Conservation (phyloP, 2,329 filamentous ascomycete genomes). For the Mycosphaerella arachidis region DNA sequence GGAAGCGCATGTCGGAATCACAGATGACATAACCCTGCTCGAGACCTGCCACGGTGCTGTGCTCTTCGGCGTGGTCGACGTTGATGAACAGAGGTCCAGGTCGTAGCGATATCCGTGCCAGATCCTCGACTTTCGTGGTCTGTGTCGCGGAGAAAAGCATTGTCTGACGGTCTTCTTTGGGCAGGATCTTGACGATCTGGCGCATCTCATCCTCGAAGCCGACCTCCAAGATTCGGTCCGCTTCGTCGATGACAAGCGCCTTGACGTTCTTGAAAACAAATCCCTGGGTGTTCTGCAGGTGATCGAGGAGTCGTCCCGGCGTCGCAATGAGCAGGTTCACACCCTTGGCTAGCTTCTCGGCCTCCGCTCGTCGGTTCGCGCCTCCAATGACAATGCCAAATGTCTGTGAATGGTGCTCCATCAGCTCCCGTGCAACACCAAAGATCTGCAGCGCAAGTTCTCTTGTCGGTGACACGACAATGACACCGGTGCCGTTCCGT, state of each 20-base stretch:
- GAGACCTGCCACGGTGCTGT: conserved; percentile 85
- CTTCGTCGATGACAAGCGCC: conserved; percentile 91
- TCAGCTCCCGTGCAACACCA: conserved; percentile 85
- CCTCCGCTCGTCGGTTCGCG: conserved; percentile 84
- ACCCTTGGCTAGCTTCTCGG: conserved; percentile 88
- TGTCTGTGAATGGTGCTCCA: conserved; percentile 89
- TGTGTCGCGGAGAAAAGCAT: conserved; percentile 99
- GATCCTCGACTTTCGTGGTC: conserved; percentile 96
- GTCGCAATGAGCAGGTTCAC: conserved; percentile 94
- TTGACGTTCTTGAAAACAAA: conserved; percentile 92
- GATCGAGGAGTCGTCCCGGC: conserved; percentile 85
- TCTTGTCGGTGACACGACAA: conserved; percentile 87
- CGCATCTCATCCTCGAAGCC: conserved; percentile 99
- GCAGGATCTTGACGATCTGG: conserved; percentile 90
- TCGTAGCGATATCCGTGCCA: conserved; percentile 87
- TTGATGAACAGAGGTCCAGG: conserved; percentile 95
- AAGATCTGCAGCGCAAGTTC: conserved; percentile 96
- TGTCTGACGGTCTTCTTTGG: conserved; percentile 81
- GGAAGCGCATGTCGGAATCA: conserved; percentile 88
- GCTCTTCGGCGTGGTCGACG: conserved; percentile 83
- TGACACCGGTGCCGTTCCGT: conserved; percentile 83
- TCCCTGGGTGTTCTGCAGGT: conserved; percentile 83
- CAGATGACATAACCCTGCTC: conserved; percentile 96
- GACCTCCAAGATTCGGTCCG: conserved; percentile 91
- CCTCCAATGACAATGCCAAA: conserved; percentile 96